phyloP scores from a whole-genome alignment of 1,284 basidiomycete genomes.

The Ustanciosporium gigantosporum region DNA sequence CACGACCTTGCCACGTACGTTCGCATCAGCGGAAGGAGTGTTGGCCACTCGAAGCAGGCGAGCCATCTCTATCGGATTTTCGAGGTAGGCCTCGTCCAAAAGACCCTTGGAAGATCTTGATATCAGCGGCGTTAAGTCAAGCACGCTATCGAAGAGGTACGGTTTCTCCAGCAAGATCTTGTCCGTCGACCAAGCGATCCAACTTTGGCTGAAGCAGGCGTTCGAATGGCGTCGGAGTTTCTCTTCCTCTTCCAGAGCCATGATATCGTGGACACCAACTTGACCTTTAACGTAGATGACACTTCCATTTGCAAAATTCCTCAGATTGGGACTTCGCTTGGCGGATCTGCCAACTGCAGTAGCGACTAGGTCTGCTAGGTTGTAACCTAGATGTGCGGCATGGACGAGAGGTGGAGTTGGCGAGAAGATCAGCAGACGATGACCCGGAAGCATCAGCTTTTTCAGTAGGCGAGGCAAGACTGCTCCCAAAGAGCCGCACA shows the following conservation, averaged over 20 bases:
- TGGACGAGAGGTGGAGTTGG: conserved; percentile 30
- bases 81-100: conserved; percentile 12
- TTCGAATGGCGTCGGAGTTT: conserved; percentile 1
- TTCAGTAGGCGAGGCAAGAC: conserved; percentile 48
- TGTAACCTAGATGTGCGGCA: conserved; percentile 36
- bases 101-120: conserved; percentile 12
- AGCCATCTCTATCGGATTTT: conserved; percentile 10
- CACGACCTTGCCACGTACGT: background rate
- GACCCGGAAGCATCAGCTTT: conserved; percentile 33
- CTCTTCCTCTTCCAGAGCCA: conserved; percentile 25
- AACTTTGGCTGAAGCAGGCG: conserved; percentile 8
- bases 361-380: conserved; percentile 37
- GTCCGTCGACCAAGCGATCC: conserved; percentile 53
- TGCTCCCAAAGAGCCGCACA: conserved; percentile 42
- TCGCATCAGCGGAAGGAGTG: background rate
- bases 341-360: conserved; percentile 10
- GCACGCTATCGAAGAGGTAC: conserved; percentile 43
- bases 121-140: conserved; percentile 42
- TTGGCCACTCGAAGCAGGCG: conserved; percentile 6
- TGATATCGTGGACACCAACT: conserved; percentile 50
- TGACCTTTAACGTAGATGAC: conserved; percentile 33
- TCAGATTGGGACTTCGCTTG: conserved; percentile 20
- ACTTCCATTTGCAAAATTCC: conserved; percentile 7
- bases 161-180: conserved; percentile 50
- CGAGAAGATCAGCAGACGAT: conserved; percentile 44